phyloP scores from a whole-genome alignment of 371 early-diverging fungal genomes.

The Syncephalastrum racemosum region DNA sequence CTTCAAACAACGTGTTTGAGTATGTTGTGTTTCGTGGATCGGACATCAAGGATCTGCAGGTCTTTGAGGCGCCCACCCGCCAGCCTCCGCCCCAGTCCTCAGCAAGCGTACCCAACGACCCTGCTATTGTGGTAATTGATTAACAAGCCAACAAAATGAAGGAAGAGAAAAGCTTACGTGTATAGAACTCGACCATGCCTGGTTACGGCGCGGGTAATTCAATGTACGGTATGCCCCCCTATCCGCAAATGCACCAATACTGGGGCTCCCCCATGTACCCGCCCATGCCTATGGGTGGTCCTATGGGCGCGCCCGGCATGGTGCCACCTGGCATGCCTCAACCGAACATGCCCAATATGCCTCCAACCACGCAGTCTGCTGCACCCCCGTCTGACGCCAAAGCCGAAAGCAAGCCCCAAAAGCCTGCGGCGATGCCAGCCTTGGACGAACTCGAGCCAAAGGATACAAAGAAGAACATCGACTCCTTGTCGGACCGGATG shows the following conservation, averaged over 20 bases:
- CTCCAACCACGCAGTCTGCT: slow-evolving; percentile 14
- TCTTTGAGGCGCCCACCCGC: slow-evolving; percentile 72
- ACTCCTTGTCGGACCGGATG: not conserved
- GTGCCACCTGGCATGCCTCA: slow-evolving; percentile 21
- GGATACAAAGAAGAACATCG: not conserved
- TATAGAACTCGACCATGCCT: slow-evolving; percentile 29
- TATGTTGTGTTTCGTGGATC: slow-evolving; percentile 91
- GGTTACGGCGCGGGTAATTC: slow-evolving; percentile 38
- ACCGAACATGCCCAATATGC: slow-evolving; percentile 13
- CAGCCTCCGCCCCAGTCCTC: slow-evolving; percentile 54
- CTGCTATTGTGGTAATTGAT: slow-evolving; percentile 81
- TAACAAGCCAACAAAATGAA: no score
- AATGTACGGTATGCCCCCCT: slow-evolving; percentile 38
- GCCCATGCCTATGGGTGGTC: slow-evolving; percentile 14
- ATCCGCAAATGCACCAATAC: slow-evolving; percentile 16
- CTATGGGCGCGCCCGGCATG: slow-evolving; percentile 19
- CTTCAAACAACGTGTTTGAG: slow-evolving; percentile 83
- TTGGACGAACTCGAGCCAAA: slow-evolving; percentile 5
- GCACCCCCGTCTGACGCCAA: slow-evolving; percentile 2
- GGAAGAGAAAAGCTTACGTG: slow-evolving; percentile 1
- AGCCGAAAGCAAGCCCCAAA: no score
- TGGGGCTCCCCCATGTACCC: slow-evolving; percentile 30
- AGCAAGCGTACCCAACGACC: slow-evolving; percentile 77
- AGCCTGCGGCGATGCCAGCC: slow-evolving; percentile 1
- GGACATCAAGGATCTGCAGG: slow-evolving; percentile 92